Evolutionary conservation across 2,329 filamentous ascomycete species (phyloP).

Genomic region (Hypoxylon rubiginosum): DNA sequence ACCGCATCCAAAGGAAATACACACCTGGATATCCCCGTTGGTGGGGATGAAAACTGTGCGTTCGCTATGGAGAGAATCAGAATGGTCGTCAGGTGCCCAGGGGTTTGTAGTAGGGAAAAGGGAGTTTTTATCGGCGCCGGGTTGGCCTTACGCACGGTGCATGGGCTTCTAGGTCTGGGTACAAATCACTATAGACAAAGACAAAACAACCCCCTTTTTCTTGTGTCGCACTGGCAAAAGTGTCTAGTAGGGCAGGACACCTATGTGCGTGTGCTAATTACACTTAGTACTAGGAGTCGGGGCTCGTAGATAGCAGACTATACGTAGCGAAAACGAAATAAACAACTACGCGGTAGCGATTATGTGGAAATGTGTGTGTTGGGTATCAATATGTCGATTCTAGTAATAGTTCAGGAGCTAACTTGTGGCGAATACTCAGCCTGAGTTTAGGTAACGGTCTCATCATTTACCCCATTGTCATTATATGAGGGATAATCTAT

Average conservation of each 20-base stretch:
- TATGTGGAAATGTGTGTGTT: background rate
- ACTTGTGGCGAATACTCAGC: no score
- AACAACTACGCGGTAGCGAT: background rate
- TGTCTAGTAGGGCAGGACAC: background rate
- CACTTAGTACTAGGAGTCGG: background rate
- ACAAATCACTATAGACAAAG: slow-evolving; percentile 7
- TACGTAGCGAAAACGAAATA: background rate
- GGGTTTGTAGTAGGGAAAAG: slow-evolving; percentile 8
- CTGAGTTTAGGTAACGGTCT: no score
- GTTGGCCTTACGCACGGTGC: background rate
- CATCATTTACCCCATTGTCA: no score
- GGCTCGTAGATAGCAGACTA: background rate
- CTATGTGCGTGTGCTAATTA: background rate
- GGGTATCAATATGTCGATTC: background rate
- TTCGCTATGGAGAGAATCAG: slow-evolving; percentile 19
- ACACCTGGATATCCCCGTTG: background rate
- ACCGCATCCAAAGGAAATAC: slow-evolving; percentile 3
- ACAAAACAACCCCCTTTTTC: background rate
- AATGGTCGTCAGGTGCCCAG: slow-evolving; percentile 1
- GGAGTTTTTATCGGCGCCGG: background rate
- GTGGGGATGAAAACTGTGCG: slow-evolving; percentile 23
- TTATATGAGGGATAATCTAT: no score
- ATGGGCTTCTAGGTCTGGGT: slow-evolving; percentile 28
- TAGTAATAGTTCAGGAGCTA: background rate
- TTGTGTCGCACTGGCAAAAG: background rate